These are phyloP conservation scores for Puccinellia tenuiflora DNA, from an alignment of 176 grass and related monocot species.

Conservation along the genomic window DNA sequence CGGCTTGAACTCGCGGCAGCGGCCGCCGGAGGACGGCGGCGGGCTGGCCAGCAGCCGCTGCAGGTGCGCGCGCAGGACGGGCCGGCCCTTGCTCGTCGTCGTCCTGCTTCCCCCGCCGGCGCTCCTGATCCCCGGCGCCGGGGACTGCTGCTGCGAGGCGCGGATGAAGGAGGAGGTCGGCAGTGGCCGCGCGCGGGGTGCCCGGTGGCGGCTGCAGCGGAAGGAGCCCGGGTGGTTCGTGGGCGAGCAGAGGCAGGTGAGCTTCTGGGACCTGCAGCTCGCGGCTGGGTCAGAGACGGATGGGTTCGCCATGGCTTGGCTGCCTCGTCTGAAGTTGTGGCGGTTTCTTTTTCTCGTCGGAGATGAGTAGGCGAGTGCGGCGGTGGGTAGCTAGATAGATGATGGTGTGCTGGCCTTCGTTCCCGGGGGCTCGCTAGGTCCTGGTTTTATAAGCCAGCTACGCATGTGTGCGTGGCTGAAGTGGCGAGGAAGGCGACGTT, in stretches of 20 bases:
- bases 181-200: background rate
- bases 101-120: background rate
- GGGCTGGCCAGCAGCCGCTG: conserved; percentile 45
- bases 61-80: conserved; percentile 51
- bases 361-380: background rate
- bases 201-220: conserved; percentile 66
- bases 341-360: background rate
- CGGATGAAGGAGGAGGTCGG: background rate
- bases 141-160: background rate
- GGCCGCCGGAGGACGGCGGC: conserved; percentile 26
- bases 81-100: conserved; percentile 21
- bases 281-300: background rate
- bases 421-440: background rate
- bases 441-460: conserved; percentile 13
- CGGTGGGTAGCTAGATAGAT: background rate
- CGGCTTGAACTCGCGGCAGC: conserved; percentile 50
- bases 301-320: conserved; percentile 38
- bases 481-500: background rate
- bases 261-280: background rate
- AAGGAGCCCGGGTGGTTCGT: conserved; percentile 79
- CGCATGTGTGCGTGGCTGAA: background rate
- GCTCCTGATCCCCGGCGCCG: background rate
- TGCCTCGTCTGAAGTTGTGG: too few relatives aligned
- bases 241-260: conserved; percentile 64
- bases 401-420: background rate